phyloP scores from a whole-genome alignment of 805 yeast genomes.

The Sugiyamaella smithiae region DNA sequence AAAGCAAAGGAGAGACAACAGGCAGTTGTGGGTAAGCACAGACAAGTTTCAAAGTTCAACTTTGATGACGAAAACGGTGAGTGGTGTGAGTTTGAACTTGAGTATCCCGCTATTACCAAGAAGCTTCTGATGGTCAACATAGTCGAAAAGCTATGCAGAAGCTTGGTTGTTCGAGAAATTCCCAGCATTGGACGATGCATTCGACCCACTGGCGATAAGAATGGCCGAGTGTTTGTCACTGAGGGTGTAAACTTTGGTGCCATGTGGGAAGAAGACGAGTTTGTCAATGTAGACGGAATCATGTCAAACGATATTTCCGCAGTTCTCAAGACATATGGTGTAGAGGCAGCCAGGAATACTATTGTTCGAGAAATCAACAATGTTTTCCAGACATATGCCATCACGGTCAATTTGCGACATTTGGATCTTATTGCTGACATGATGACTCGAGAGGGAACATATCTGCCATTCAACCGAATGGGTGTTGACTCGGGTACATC shows the following conservation, averaged over 20 bases:
- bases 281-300: conserved; percentile 84
- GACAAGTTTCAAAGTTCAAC: conserved; percentile 72
- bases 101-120: conserved; percentile 79
- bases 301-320: conserved; percentile 91
- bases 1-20: conserved; percentile 81
- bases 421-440: conserved; percentile 95
- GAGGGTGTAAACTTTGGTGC: conserved; percentile 98
- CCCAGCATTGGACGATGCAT: conserved; percentile 90
- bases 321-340: conserved; percentile 89
- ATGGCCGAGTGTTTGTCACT: conserved; percentile 74
- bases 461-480: conserved; percentile 94
- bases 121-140: conserved; percentile 96
- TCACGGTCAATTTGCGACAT: conserved; percentile 88
- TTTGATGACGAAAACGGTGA: conserved; percentile 86
- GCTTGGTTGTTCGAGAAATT: conserved; percentile 89
- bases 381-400: conserved; percentile 95
- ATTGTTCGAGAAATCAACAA: conserved; percentile 93
- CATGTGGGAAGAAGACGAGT: conserved; percentile 97
- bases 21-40: conserved; percentile 71
- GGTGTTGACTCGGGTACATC: conserved; percentile 96
- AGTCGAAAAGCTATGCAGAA: conserved; percentile 86
- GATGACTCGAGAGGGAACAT: conserved; percentile 99
- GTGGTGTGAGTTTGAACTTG: conserved; percentile 91
- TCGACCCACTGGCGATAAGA: conserved; percentile 63
- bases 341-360: conserved; percentile 97